Conservation (phyloP, 1,284 basidiomycete species). For the Ceratobasidium papillatum region DNA sequence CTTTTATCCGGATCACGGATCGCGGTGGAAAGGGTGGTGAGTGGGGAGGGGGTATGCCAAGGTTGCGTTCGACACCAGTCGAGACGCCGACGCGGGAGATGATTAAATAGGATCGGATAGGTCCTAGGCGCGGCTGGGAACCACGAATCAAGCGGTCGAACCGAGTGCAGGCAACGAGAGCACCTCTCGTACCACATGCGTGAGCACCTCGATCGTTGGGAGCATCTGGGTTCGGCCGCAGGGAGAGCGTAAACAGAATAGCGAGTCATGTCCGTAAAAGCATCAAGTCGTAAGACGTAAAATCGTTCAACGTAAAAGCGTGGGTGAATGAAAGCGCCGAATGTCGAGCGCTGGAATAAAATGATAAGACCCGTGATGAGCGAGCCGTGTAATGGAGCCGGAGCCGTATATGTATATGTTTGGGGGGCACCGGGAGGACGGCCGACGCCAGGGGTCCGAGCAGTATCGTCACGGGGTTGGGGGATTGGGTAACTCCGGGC, state of each 20-base stretch:
- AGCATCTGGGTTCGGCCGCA: not conserved
- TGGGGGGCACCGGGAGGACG: conserved; percentile 17
- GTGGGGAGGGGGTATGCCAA: conserved; percentile 5
- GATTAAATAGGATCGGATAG: not conserved
- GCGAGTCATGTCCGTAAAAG: conserved; percentile 32
- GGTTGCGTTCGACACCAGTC: conserved; percentile 20
- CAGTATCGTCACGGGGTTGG: conserved; percentile 11
- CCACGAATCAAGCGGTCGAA: not conserved
- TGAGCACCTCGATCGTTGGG: conserved; percentile 28
- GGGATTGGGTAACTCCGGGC: conserved; percentile 34
- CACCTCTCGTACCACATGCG: conserved; percentile 26
- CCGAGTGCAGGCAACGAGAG: conserved; percentile 17
- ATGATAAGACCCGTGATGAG: not conserved
- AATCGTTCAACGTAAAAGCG: conserved; percentile 13
- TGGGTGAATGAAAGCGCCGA: conserved; percentile 19
- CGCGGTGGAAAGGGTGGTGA: not conserved
- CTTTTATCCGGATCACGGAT: conserved; percentile 19
- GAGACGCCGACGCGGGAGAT: conserved; percentile 26
- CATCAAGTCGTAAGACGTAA: conserved; percentile 28
- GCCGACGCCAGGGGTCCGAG: conserved; percentile 1
- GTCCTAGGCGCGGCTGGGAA: not conserved
- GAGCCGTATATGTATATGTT: conserved; percentile 8
- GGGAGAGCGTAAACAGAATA: not conserved
- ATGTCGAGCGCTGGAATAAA: conserved; percentile 10
- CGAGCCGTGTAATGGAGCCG: not conserved